Evolutionary conservation across 768 basidiomycete species (phyloP).

Genomic region (Termitomyces titanicus): DNA sequence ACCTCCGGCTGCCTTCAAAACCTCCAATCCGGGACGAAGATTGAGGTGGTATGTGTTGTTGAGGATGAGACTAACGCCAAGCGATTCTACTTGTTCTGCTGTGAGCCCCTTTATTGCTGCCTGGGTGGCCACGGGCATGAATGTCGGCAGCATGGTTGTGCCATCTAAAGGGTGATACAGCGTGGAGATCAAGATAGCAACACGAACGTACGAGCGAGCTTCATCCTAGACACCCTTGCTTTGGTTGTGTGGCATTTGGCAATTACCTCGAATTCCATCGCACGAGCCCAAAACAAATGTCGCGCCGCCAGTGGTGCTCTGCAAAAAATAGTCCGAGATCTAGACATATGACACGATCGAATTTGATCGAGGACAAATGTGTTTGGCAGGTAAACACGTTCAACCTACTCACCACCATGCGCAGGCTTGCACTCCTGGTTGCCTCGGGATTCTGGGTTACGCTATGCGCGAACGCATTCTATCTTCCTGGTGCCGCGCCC

Average conservation of each 20-base stretch:
- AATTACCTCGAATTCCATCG: conserved; percentile 81
- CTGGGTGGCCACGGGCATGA: conserved; percentile 94
- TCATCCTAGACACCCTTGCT: conserved; percentile 85
- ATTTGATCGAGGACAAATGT: conserved; percentile 1
- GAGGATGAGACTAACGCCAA: conserved; percentile 79
- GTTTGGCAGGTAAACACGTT: conserved; percentile 1
- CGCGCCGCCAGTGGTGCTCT: conserved; percentile 14
- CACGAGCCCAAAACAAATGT: conserved; percentile 17
- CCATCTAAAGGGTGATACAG: conserved; percentile 49
- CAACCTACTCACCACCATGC: conserved; percentile 19
- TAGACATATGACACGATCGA: conserved; percentile 3
- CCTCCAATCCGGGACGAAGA: conserved; percentile 75
- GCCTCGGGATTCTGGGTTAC: conserved; percentile 18
- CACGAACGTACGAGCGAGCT: conserved; percentile 60
- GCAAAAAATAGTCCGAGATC: not conserved
- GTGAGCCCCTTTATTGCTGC: conserved; percentile 92
- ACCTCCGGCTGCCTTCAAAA: conserved; percentile 73
- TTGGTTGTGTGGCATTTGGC: conserved; percentile 79
- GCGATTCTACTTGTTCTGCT: conserved; percentile 74
- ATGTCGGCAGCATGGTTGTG: conserved; percentile 78
- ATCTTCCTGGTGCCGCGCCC: conserved; percentile 89
- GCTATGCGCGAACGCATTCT: conserved; percentile 60
- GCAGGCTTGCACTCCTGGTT: conserved; percentile 14
- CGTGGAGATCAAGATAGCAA: conserved; percentile 1
- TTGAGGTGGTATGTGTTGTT: conserved; percentile 92